These are phyloP conservation scores for Berberis vulgaris DNA, from an alignment of 164 flowering plant genomes.

Conservation along the genomic window DNA sequence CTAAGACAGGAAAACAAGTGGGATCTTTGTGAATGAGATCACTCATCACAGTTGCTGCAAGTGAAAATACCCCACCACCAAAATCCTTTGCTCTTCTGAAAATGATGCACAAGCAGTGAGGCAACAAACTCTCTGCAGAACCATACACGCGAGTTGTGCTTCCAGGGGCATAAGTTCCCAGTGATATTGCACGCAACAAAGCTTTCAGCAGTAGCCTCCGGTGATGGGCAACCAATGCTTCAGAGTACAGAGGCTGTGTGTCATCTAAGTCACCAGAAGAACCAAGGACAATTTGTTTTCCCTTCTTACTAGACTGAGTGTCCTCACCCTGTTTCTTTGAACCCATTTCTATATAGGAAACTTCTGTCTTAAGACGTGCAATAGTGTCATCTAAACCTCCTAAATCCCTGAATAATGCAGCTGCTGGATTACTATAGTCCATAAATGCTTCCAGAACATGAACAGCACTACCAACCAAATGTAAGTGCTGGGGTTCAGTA, in stretches of 20 bases:
- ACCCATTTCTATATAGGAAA: slow-evolving; percentile 52
- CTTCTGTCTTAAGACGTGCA: slow-evolving; percentile 25
- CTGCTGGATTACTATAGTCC: slow-evolving; percentile 94
- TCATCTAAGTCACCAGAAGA: slow-evolving; percentile 38
- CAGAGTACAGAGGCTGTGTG: slow-evolving; percentile 61
- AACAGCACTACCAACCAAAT: slow-evolving; percentile 79
- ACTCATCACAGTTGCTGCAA: no score
- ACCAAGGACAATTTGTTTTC: slow-evolving; percentile 25
- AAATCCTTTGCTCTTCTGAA: slow-evolving; percentile 82
- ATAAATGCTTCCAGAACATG: slow-evolving; percentile 83
- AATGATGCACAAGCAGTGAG: slow-evolving; percentile 61
- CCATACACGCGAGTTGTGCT: slow-evolving; percentile 55
- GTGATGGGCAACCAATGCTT: slow-evolving; percentile 69
- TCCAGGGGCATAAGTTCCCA: slow-evolving; percentile 93
- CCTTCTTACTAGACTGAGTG: slow-evolving; percentile 26
- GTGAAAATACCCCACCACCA: slow-evolving; percentile 47
- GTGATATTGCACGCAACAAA: slow-evolving; percentile 78
- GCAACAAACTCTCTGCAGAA: slow-evolving; percentile 74
- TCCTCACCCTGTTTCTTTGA: slow-evolving; percentile 42
- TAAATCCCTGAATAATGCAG: slow-evolving; percentile 75
- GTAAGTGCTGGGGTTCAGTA: slow-evolving; percentile 77
- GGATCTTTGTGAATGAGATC: no score
- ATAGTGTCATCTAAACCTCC: slow-evolving; percentile 15
- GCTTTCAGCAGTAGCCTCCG: slow-evolving; percentile 73
- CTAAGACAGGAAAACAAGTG: no score